These are phyloP conservation scores for Emergomyces pasteurianus DNA, from an alignment of 2,329 filamentous ascomycete genomes.

Conservation along the genomic window DNA sequence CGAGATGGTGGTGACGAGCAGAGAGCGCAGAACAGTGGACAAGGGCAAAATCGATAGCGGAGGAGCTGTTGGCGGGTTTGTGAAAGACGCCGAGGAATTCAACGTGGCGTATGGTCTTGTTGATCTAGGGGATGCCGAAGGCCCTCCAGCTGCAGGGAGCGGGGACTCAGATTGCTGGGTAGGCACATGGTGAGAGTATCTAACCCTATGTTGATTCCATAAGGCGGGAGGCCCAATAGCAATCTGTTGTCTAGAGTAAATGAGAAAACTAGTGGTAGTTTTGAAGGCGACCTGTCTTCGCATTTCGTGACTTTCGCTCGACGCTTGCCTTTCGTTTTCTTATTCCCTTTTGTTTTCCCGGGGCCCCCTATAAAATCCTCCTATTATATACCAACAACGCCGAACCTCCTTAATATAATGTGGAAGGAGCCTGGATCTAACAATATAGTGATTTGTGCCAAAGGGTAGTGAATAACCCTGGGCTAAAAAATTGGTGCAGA, in stretches of 20 bases:
- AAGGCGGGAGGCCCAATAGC: background rate
- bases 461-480: background rate
- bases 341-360: background rate
- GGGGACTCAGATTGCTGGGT: background rate
- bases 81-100: background rate
- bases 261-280: background rate
- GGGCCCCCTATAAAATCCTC: background rate
- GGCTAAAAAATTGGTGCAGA: too few species aligned
- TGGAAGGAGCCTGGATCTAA: background rate
- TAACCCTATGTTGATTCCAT: background rate
- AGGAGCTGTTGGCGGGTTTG: background rate
- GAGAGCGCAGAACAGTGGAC: slow-evolving; percentile 10
- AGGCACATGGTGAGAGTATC: slow-evolving; percentile 5
- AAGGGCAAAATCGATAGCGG: slow-evolving; percentile 11
- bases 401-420: background rate
- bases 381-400: background rate
- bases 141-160: background rate
- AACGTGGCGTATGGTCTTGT: slow-evolving; percentile 3
- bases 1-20: slow-evolving; percentile 11
- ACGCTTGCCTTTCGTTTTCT: too few species aligned
- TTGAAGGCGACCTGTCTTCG: background rate
- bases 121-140: background rate
- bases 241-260: background rate
- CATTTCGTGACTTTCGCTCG: background rate
- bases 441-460: background rate